Evolutionary conservation across 306 rosid genomes (phyloP), one percentile per base, ranked within the genome.

Genomic region (Hippophae tibetana): DNA sequence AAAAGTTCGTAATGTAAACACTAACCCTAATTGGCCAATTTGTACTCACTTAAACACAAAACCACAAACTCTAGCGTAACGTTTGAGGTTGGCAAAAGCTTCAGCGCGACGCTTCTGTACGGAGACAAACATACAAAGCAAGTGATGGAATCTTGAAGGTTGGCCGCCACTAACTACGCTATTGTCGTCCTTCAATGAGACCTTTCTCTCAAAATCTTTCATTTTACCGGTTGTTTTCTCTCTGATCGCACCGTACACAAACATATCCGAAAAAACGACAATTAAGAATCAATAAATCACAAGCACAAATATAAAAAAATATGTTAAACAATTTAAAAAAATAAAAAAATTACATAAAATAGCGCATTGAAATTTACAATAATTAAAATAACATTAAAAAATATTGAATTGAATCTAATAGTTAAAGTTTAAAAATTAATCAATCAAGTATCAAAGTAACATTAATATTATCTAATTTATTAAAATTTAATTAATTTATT

Each of bases 41-140:
- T 41, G 11, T 10, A 40, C 50, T 11, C 52, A 71, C 43, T 10
- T 31, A 13, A 7, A 13, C 66, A 14, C 51, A 62, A 44, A 54
- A 10, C 38, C 38, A 31, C 38, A 2, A 31, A 31, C 38, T 31
- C 5, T 2, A 27, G 12, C 10, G 6, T 44, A 86, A 89, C 82
- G 60, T 62, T 83, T 85, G 64, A 85, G 90, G 61, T 78, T 85
- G 67, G 95, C 66, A 70, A 85, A 89, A 1, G 97, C 85, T 70
- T 77, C 78, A 26, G 97, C 97, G 25, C 97, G 69, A 53, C 90
- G 90, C 72, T 74, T 86, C 72, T 89, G 97, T 52, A 89, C 61
- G 0, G 41, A 71, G 14, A 89, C 80, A 57, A 89, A 89, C 54
- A 40, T 64, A 14, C 89, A 86, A 67, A 89, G 97, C 65, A 85